These are phyloP conservation scores for Mesembryanthemum crystallinum DNA, from an alignment of 148 eudicot genomes.

Conservation along the genomic window DNA sequence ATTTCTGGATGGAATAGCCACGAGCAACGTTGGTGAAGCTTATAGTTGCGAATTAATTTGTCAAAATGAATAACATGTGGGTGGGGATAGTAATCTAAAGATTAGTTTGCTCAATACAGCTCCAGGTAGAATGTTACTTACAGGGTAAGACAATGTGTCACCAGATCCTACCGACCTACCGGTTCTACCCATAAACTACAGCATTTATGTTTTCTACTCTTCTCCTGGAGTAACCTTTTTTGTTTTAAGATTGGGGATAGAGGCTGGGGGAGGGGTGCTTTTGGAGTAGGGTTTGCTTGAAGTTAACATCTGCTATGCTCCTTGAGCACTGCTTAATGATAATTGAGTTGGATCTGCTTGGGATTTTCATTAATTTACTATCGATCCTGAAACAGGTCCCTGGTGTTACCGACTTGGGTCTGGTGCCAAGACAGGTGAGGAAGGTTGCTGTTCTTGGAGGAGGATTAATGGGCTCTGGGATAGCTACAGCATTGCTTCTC, in stretches of 20 bases:
- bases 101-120: neutral
- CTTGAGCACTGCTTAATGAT: neutral
- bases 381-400: conserved; percentile 55
- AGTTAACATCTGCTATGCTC: neutral
- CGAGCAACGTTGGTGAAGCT: too few relatives aligned
- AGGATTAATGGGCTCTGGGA: conserved; percentile 97
- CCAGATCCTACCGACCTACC: too few relatives aligned
- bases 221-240: neutral
- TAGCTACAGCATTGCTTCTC: conserved; percentile 85
- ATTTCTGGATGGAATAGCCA: too few relatives aligned
- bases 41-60: neutral
- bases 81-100: too few relatives aligned
- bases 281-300: neutral
- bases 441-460: conserved; percentile 96
- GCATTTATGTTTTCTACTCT: too few relatives aligned
- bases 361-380: neutral
- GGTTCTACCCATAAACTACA: too few relatives aligned
- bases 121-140: neutral
- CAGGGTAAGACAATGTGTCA: neutral
- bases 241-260: neutral
- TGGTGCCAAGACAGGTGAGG: conserved; percentile 61
- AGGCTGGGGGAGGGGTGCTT: neutral
- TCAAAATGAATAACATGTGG: neutral
- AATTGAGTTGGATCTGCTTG: neutral
- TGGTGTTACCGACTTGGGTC: conserved; percentile 78